phyloP scores from a whole-genome alignment of 179 eudicot species.

The Spergularia azorica region DNA sequence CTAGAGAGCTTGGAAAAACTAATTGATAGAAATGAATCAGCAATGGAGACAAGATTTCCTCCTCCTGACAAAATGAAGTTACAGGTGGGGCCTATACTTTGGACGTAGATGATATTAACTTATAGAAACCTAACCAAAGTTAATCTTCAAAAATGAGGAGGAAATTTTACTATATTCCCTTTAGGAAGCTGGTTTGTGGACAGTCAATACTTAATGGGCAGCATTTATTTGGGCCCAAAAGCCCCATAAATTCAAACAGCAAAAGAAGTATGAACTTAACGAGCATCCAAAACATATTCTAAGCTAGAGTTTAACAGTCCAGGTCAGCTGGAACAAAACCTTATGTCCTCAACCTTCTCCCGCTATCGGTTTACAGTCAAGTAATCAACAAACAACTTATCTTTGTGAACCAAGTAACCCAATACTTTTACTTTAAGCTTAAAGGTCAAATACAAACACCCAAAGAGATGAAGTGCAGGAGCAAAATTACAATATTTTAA shows the following conservation, averaged over 20 bases:
- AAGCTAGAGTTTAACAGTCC: no score
- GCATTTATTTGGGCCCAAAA: background rate
- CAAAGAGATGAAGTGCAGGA: no score
- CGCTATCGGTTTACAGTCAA: no score
- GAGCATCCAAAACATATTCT: background rate
- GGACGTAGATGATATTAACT: background rate
- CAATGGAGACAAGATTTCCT: background rate
- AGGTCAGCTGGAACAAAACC: no score
- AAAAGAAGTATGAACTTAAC: background rate
- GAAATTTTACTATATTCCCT: background rate
- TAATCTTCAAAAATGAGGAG: background rate
- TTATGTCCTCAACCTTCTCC: no score
- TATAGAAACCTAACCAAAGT: background rate
- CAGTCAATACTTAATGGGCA: background rate
- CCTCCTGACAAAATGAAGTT: background rate
- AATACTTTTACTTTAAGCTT: no score
- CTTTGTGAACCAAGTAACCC: no score
- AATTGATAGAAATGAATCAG: background rate
- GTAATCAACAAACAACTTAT: no score
- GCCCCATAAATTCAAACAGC: background rate
- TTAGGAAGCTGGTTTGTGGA: background rate
- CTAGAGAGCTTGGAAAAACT: background rate
- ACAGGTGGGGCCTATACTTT: background rate
- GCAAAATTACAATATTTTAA: no score
- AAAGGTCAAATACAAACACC: no score